A percentile compares a stretch with the other conserved stretches of the same genome.
These are phyloP conservation scores for Violaceomyces palustris DNA, from an alignment of 1,284 basidiomycete species.

Conservation along the genomic window DNA sequence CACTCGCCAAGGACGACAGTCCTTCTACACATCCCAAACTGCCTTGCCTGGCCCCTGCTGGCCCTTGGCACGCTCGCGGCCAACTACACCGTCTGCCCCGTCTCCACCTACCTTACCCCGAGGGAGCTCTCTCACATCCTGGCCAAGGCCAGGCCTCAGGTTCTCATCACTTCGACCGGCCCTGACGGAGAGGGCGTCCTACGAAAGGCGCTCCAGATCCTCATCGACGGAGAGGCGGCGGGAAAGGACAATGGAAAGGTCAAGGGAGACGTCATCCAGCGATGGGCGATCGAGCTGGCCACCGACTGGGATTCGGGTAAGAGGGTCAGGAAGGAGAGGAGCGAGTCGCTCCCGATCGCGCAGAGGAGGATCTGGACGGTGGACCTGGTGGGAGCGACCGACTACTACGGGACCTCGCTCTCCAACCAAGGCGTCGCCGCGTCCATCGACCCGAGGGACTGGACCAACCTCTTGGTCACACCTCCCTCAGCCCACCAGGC, in stretches of 20 bases:
- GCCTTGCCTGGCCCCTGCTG: constrained; percentile 49
- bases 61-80: constrained; percentile 47
- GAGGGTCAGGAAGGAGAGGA: constrained; percentile 14
- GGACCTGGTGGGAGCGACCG: constrained; percentile 17
- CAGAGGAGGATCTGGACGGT: constrained; percentile 30
- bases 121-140: constrained; percentile 53
- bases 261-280: constrained; percentile 8
- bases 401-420: constrained; percentile 31
- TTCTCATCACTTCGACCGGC: constrained; percentile 49
- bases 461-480: constrained; percentile 28
- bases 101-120: constrained; percentile 52
- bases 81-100: constrained; percentile 47
- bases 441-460: constrained; percentile 31
- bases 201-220: constrained; percentile 25
- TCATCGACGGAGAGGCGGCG: constrained; percentile 24
- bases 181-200: constrained; percentile 36
- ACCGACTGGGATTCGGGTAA: constrained; percentile 24
- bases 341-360: constrained; percentile 13
- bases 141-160: constrained; percentile 46
- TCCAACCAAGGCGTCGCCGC: constrained; percentile 19
- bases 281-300: constrained; percentile 27
- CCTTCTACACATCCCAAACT: constrained; percentile 54
- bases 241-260: constrained; percentile 17
- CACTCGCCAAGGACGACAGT: constrained; percentile 44
- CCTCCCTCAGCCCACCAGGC: constrained; percentile 27